Percentiles rank a stretch among this genome's conserved stretches.
phyloP scores from a whole-genome alignment of 768 basidiomycete species.

The Boletales sp. region DNA sequence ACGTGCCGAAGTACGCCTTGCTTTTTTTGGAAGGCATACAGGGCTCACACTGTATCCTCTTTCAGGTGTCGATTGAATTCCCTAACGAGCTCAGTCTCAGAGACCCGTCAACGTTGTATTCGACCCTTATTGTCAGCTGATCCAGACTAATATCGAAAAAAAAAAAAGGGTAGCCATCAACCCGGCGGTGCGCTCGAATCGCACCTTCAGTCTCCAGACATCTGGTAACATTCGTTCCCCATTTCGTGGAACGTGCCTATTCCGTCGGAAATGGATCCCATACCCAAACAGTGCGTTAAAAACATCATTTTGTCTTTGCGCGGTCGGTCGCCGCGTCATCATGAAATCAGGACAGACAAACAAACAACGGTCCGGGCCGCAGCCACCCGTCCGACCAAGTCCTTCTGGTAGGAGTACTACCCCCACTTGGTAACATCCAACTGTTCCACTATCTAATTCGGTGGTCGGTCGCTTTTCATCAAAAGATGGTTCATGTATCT shows the following conservation, averaged over 20 bases:
- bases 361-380: no score
- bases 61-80: no score
- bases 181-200: conserved; percentile 1
- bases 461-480: no score
- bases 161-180: conserved; percentile 5
- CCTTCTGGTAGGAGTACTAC: conserved; percentile 13
- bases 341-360: no score
- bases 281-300: conserved; percentile 14
- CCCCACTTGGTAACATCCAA: conserved; percentile 17
- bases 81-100: no score
- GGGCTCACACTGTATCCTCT: not conserved
- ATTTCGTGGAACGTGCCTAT: not conserved
- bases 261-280: conserved; percentile 21
- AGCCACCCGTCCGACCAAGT: not conserved
- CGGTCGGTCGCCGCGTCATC: no score
- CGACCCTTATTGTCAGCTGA: not conserved
- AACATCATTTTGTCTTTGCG: not conserved
- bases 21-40: conserved; percentile 6
- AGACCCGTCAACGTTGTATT: no score
- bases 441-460: no score
- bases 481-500: no score
- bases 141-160: not conserved
- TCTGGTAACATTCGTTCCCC: no score
- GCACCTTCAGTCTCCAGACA: not conserved
- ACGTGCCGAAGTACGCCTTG: not conserved